Evolutionary conservation across 1,284 basidiomycete genomes (phyloP).

Genomic region (Sphagnurus paluster): DNA sequence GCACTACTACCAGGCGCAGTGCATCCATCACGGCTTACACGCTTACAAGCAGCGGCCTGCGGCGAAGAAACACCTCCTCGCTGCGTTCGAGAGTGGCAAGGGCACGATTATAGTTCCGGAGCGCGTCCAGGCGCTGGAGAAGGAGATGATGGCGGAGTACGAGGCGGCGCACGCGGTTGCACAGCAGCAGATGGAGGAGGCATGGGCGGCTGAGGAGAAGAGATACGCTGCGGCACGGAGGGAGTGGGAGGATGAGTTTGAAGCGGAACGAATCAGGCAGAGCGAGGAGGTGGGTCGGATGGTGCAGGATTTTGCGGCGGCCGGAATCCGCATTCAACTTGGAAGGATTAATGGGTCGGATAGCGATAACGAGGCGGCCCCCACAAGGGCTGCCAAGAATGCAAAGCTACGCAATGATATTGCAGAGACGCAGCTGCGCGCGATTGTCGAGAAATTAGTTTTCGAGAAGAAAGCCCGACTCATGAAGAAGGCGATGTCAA

Average conservation of each 20-base stretch:
- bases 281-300: too few species aligned
- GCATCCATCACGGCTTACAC: slow-evolving; percentile 14
- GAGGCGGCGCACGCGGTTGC: slow-evolving; percentile 7
- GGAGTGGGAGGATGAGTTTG: slow-evolving; percentile 5
- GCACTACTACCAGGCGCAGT: slow-evolving; percentile 25
- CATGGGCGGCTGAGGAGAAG: slow-evolving; percentile 4
- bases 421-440: slow-evolving; percentile 4
- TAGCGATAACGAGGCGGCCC: not conserved
- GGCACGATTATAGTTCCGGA: too few species aligned
- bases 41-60: slow-evolving; percentile 23
- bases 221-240: slow-evolving; percentile 1
- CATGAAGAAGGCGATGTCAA: slow-evolving; percentile 1
- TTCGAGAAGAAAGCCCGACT: not conserved
- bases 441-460: slow-evolving; percentile 6
- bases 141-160: slow-evolving; percentile 11
- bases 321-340: too few species aligned
- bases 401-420: slow-evolving; percentile 4
- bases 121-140: slow-evolving; percentile 11
- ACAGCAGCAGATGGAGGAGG: slow-evolving; percentile 2
- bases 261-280: too few species aligned
- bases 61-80: slow-evolving; percentile 25
- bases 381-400: not conserved
- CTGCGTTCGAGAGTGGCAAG: slow-evolving; percentile 23
- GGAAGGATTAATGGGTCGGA: not conserved
- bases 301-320: too few species aligned